These are phyloP conservation scores for Fusarium tuaranense DNA, from an alignment of 2,329 filamentous ascomycete species.

Conservation along the genomic window DNA sequence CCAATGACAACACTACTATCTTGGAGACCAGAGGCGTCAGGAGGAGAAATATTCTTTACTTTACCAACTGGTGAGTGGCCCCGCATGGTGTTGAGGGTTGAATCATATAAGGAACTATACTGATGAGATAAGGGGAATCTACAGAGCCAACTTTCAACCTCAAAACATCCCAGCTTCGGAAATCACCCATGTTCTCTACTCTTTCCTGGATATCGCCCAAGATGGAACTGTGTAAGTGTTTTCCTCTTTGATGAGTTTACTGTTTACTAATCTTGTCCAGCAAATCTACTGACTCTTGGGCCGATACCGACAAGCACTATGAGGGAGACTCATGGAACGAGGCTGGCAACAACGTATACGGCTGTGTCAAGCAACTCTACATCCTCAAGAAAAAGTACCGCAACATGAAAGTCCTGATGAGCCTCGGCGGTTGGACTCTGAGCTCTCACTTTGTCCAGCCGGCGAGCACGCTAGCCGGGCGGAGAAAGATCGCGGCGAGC, in stretches of 20 bases:
- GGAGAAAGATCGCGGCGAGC: slow-evolving; percentile 74
- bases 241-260: fast-evolving
- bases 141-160: slow-evolving; percentile 78
- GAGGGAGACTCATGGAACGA: slow-evolving; percentile 71
- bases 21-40: slow-evolving; percentile 28
- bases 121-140: slow-evolving; percentile 68
- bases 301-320: slow-evolving; percentile 75
- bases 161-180: slow-evolving; percentile 75
- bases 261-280: slow-evolving; percentile 23
- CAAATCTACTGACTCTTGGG: slow-evolving; percentile 50
- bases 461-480: slow-evolving; percentile 70
- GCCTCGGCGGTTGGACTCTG: slow-evolving; percentile 85
- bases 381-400: slow-evolving; percentile 81
- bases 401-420: slow-evolving; percentile 82
- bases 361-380: slow-evolving; percentile 81
- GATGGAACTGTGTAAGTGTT: slow-evolving; percentile 61
- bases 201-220: slow-evolving; percentile 60
- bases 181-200: slow-evolving; percentile 80
- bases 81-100: not conserved
- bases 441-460: slow-evolving; percentile 64
- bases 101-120: slow-evolving; percentile 10
- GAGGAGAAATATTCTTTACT: slow-evolving; percentile 61
- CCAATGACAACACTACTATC: slow-evolving; percentile 12
- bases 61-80: slow-evolving; percentile 63
- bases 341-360: slow-evolving; percentile 75